Evolutionary conservation across 2,329 filamentous ascomycete species (phyloP), one percentile per base, ranked within the genome.

Genomic region (Fusarium oxysporum): DNA sequence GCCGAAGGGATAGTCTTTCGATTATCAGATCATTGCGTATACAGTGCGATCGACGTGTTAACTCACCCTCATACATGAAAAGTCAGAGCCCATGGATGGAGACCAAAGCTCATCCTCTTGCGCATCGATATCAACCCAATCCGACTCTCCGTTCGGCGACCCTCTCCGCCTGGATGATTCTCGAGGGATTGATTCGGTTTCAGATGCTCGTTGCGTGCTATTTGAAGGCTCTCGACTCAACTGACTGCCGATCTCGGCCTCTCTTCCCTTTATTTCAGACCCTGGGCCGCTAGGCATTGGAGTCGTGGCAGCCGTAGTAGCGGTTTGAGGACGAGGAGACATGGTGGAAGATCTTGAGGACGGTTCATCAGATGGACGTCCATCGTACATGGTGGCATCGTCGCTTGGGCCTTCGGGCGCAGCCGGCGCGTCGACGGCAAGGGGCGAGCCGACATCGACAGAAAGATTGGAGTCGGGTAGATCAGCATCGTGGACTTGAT

Each of bases 1-100:
- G 93, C 91, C 61, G 91, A 91, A 6, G 95, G 92, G 64, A 93
- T 88, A 72, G 92, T 87, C 92, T 95, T 62, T 62, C 12, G 37
- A 30, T 51, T 58, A 65, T 76, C 62, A 76, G 59, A 61, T 43
- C 11, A 25, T 41, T 57, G 32, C 43, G 41, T 63, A 21, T 63
- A n/a, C n/a, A 32, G 47, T n/a, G 37, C 30, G 35, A 38, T 54
- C 28, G 38, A 55, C 28, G 47, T 32, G 48, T 38, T 48, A 65
- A 73, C 81, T 74, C 77, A 84, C 83, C 71, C 83, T 74, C 72
- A 80, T 74, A 48, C 77, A 80, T 23, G 82, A 78, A 62, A 79
- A 83, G 35, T 83, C 81, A n/a, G 78, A 63, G 4, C 82, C 82
- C 81, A 83, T 83, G 25, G 80, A 81, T 3, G 79, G 79, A 16